phyloP scores from a whole-genome alignment of 345 rosid species.

The Pelargonium nanum region DNA sequence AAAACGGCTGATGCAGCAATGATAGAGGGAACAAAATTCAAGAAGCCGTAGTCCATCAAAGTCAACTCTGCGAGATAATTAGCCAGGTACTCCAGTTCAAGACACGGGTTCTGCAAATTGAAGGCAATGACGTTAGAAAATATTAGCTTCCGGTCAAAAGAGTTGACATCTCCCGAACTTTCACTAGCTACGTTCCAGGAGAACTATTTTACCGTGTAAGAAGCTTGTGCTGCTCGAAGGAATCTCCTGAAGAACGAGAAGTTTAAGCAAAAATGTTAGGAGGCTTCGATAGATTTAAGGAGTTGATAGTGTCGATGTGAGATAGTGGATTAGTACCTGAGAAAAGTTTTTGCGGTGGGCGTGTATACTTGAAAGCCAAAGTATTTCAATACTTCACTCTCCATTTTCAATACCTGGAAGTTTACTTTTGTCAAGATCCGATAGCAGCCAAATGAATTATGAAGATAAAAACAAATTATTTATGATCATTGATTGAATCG shows the following conservation, averaged over 20 bases:
- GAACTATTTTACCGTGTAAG: constrained; percentile 38
- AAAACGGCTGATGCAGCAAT: constrained; percentile 87
- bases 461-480: not conserved
- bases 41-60: constrained; percentile 42
- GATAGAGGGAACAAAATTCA: constrained; percentile 63
- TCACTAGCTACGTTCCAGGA: no score
- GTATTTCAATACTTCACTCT: constrained; percentile 47
- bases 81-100: constrained; percentile 66
- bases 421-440: constrained; percentile 8
- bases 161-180: no score
- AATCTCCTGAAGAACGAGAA: constrained; percentile 51
- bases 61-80: constrained; percentile 75
- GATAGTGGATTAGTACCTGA: constrained; percentile 53
- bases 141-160: not conserved
- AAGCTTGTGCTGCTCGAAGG: constrained; percentile 76
- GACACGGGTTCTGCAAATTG: constrained; percentile 54
- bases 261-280: not conserved
- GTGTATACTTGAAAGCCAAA: constrained; percentile 56
- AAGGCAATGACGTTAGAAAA: not conserved
- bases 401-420: constrained; percentile 66
- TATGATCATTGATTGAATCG: no score
- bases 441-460: not conserved
- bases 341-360: constrained; percentile 78
- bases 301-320: no score
- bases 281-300: not conserved